Evolutionary conservation across 441 rosid species (phyloP), one percentile per base, ranked within the genome.

Genomic region (Arabidopsis hybrid): DNA sequence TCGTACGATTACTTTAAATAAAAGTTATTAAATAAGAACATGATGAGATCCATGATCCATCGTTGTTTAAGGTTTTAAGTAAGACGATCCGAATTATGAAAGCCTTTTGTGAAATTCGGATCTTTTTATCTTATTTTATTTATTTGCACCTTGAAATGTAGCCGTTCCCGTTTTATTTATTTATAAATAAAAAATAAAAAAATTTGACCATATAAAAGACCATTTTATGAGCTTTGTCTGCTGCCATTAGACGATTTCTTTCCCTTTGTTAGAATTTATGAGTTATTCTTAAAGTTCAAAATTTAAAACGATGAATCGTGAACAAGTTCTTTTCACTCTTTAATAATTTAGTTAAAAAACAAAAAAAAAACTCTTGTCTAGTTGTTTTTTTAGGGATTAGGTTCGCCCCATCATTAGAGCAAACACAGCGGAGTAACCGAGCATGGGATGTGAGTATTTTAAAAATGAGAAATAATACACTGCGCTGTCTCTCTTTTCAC

Each of bases 401-500:
- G 46, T 42, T 63, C 47, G 63, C 70, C 64, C 57, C 70, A 64
- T 72, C 56, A 1, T 43, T n/a, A n/a, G n/a, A n/a, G n/a, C n/a
- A n/a, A n/a, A n/a, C n/a, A n/a, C n/a, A n/a, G n/a, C n/a, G n/a
- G n/a, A n/a, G n/a, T n/a, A n/a, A n/a, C n/a, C n/a, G n/a, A n/a
- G n/a, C n/a, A n/a, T n/a, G n/a, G n/a, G n/a, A n/a, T n/a, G n/a
- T n/a, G n/a, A n/a, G n/a, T n/a, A n/a, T n/a, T n/a, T n/a, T n/a
- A n/a, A n/a, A n/a, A n/a, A n/a, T n/a, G n/a, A n/a, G n/a, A n/a
- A n/a, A n/a, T n/a, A n/a, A n/a, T n/a, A n/a, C n/a, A n/a, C n/a
- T n/a, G n/a, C n/a, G n/a, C n/a, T n/a, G n/a, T n/a, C n/a, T n/a
- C n/a, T n/a, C n/a, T n/a, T n/a, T n/a, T n/a, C n/a, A n/a, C n/a